Conservation (phyloP, 768 basidiomycete genomes). For the Leccinum aurantiacum region DNA sequence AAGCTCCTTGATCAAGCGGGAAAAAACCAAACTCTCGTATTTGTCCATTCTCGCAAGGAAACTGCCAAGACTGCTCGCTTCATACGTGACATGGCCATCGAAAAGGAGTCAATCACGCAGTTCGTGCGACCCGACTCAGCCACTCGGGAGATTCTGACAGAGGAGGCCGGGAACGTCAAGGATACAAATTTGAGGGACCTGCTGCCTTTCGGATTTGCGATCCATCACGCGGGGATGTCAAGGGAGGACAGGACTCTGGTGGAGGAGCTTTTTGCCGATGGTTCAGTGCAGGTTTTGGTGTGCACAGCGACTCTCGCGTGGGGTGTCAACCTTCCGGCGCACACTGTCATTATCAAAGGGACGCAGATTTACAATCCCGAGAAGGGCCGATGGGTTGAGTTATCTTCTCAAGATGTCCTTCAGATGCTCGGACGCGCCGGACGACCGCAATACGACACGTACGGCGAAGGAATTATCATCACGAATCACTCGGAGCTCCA, state of each 20-base stretch:
- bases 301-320: constrained; percentile 98
- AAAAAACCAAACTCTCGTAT: constrained; percentile 92
- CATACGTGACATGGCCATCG: constrained; percentile 91
- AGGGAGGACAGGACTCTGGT: constrained; percentile 87
- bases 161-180: constrained; percentile 80
- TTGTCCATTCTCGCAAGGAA: constrained; percentile 98
- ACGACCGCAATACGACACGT: constrained; percentile 95
- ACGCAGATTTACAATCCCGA: constrained; percentile 99
- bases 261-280: constrained; percentile 92
- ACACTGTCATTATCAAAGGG: constrained; percentile 99
- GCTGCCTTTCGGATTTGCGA: constrained; percentile 94
- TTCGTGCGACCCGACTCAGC: constrained; percentile 95
- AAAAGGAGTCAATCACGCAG: constrained; percentile 94
- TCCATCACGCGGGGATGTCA: constrained; percentile 97
- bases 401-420: constrained; percentile 92
- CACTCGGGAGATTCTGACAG: constrained; percentile 83
- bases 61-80: constrained; percentile 96
- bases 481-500: constrained; percentile 97
- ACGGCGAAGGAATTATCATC: constrained; percentile 97
- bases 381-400: constrained; percentile 96
- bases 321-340: constrained; percentile 98
- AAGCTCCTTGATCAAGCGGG: constrained; percentile 92
- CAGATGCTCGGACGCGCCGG: constrained; percentile 99
- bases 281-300: constrained; percentile 89
- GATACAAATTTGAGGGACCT: constrained; percentile 85